Percentiles rank a stretch among this genome's conserved stretches.
Evolutionary conservation across 2,329 filamentous ascomycete genomes (phyloP).

Genomic region (Diaporthe aspalathi): DNA sequence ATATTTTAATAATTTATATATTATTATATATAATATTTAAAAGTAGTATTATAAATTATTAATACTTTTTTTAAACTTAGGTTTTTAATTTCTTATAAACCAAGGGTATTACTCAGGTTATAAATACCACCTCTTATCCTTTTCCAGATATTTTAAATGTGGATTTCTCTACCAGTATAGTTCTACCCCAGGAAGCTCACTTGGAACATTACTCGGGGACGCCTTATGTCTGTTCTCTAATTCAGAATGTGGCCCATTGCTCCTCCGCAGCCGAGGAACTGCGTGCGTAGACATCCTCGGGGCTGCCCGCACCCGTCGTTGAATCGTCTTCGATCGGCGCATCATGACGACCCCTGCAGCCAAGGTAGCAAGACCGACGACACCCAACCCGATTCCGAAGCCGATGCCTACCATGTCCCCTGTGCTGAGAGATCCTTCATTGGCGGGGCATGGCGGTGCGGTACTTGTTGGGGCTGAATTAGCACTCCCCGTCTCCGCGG

Average conservation of each 20-base stretch:
- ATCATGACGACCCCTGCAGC: background rate
- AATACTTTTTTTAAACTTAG: no score
- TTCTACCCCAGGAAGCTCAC: background rate
- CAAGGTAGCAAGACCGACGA: background rate
- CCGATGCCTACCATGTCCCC: constrained; percentile 14
- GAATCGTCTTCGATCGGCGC: constrained; percentile 10
- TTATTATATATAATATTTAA: no score
- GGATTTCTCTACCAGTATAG: no score
- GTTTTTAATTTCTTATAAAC: no score
- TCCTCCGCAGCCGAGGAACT: background rate
- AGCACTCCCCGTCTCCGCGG: constrained; percentile 3
- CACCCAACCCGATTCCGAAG: background rate
- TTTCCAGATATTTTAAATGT: no score
- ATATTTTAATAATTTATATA: no score
- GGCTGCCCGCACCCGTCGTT: background rate
- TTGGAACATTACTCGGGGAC: constrained; percentile 11
- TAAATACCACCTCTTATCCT: no score
- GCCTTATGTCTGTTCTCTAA: background rate
- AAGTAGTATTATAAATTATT: no score
- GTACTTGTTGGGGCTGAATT: background rate
- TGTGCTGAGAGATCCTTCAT: background rate
- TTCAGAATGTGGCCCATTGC: background rate
- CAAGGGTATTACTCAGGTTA: no score
- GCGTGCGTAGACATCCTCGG: background rate
- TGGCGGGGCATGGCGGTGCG: background rate